Evolutionary conservation across 2,329 filamentous ascomycete species (phyloP).

Genomic region (Penicillium sp.): DNA sequence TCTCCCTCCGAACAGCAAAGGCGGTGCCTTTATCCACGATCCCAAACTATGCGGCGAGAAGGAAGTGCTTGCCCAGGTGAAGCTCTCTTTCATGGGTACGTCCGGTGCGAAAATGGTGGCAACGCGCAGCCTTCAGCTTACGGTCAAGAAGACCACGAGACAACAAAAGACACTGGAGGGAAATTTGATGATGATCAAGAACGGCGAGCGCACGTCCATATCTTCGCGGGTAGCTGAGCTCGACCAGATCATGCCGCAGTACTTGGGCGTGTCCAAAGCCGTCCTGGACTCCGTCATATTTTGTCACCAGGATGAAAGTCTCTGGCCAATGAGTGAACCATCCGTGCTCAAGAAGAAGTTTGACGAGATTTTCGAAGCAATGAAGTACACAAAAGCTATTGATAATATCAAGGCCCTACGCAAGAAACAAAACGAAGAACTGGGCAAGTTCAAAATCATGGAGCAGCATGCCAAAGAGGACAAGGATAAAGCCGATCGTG

Average conservation of each 20-base stretch:
- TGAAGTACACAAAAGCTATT: conserved; percentile 96
- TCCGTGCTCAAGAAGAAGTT: conserved; percentile 84
- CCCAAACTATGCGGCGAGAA: conserved; percentile 83
- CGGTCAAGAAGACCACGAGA: conserved; percentile 72
- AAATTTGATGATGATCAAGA: conserved; percentile 67
- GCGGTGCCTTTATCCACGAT: conserved; percentile 92
- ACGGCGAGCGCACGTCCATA: conserved; percentile 72
- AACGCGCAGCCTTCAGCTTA: conserved; percentile 78
- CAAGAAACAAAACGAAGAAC: conserved; percentile 74
- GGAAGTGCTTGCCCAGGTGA: conserved; percentile 85
- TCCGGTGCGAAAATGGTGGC: conserved; percentile 75
- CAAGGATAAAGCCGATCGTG: conserved; percentile 75
- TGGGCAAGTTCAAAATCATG: conserved; percentile 66
- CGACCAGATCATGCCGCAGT: conserved; percentile 75
- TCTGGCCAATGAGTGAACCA: conserved; percentile 94
- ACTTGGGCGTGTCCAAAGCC: conserved; percentile 82
- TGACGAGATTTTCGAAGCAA: conserved; percentile 94
- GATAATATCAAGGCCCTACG: conserved; percentile 85
- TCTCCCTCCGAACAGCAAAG: conserved; percentile 81
- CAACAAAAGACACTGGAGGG: conserved; percentile 81
- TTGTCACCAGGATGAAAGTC: conserved; percentile 94
- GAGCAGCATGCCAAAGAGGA: conserved; percentile 75
- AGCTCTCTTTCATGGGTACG: conserved; percentile 77
- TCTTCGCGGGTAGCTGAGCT: conserved; percentile 78
- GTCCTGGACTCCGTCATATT: conserved; percentile 95